Conservation (phyloP, 306 rosid genomes). For the Medicago ruthenica region DNA sequence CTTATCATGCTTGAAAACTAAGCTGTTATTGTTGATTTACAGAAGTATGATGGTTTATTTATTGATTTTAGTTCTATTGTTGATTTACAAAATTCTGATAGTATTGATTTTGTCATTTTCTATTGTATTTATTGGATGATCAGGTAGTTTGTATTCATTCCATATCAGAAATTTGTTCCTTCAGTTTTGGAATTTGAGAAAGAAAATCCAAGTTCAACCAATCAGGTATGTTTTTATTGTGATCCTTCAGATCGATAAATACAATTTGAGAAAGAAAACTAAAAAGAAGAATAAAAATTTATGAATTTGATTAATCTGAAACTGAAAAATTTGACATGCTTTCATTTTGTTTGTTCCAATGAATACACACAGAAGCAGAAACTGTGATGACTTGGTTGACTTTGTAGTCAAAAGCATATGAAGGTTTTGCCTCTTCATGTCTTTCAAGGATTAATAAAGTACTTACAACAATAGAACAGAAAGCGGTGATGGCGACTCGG, state of each 20-base stretch:
- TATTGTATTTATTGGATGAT: slow-evolving; percentile 40
- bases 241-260: slow-evolving; percentile 42
- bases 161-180: slow-evolving; percentile 39
- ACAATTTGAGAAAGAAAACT: slow-evolving; percentile 12
- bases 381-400: slow-evolving; percentile 42
- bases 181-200: slow-evolving; percentile 38
- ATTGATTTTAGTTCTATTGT: background rate
- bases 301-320: slow-evolving; percentile 44
- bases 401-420: slow-evolving; percentile 43
- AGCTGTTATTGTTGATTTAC: background rate
- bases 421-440: slow-evolving; percentile 36
- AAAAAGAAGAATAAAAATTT: too few species aligned
- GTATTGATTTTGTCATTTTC: background rate
- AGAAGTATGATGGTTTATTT: slow-evolving; percentile 26
- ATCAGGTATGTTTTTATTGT: slow-evolving; percentile 60
- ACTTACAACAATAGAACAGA: slow-evolving; percentile 33
- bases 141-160: slow-evolving; percentile 54
- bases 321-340: slow-evolving; percentile 29
- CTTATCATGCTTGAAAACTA: slow-evolving; percentile 37
- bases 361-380: slow-evolving; percentile 43
- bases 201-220: slow-evolving; percentile 14
- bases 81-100: slow-evolving; percentile 38
- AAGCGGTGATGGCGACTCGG: slow-evolving; percentile 58
- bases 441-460: slow-evolving; percentile 27
- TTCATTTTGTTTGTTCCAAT: slow-evolving; percentile 39